These are phyloP conservation scores for Petunia secreta DNA, from an alignment of 257 asterid species.

Conservation along the genomic window DNA sequence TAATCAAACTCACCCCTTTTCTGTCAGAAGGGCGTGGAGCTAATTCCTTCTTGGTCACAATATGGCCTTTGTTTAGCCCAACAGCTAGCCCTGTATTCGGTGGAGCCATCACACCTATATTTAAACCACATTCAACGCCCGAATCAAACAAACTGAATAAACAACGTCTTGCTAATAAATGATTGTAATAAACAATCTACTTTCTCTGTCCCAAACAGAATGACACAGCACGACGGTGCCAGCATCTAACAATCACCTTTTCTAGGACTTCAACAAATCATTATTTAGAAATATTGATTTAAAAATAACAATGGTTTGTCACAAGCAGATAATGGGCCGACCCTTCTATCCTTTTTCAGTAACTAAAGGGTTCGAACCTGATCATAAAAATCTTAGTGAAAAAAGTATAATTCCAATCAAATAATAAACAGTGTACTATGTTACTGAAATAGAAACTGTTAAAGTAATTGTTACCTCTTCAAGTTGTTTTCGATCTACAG, in stretches of 20 bases:
- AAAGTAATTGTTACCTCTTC: neutral
- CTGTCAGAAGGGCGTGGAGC: conserved; percentile 57
- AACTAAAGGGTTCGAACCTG: no score
- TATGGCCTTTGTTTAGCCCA: conserved; percentile 58
- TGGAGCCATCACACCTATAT: conserved; percentile 50
- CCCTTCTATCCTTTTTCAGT: no score
- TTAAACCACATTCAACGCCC: neutral
- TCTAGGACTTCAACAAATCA: neutral
- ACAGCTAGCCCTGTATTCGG: conserved; percentile 52
- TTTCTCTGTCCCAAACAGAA: neutral
- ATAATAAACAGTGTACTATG: no score
- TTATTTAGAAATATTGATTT: no score
- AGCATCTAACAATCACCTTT: neutral
- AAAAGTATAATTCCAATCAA: no score
- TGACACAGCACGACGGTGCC: neutral
- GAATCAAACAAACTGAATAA: neutral
- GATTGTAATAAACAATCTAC: neutral
- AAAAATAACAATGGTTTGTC: no score
- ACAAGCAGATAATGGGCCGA: no score
- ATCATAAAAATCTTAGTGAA: no score
- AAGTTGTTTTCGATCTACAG: neutral
- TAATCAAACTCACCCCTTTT: conserved; percentile 49
- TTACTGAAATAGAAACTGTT: neutral
- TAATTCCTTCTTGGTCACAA: conserved; percentile 51
- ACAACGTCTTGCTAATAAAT: neutral